phyloP scores from a whole-genome alignment of 805 yeast genomes.

The Yamadazyma nakazawae region DNA sequence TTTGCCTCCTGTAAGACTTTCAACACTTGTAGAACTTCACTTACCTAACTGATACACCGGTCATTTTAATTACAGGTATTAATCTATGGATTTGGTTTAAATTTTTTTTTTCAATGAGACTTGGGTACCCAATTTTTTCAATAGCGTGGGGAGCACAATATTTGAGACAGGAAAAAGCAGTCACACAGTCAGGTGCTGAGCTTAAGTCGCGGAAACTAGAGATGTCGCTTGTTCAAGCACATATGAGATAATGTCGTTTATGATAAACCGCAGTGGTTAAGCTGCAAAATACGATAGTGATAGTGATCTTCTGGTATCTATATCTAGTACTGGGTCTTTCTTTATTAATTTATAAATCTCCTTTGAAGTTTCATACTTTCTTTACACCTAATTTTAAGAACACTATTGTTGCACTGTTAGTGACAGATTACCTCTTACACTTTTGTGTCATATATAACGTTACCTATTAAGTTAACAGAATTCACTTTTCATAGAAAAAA shows the following conservation, averaged over 20 bases:
- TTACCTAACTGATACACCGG: constrained; percentile 98
- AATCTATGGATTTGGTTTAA: constrained; percentile 9
- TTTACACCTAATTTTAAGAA: too few relatives aligned
- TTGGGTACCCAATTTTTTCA: constrained; percentile 4
- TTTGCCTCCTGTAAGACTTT: background rate
- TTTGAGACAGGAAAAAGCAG: constrained; percentile 17
- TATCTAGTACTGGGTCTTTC: too few relatives aligned
- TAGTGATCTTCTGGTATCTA: too few relatives aligned
- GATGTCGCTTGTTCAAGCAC: background rate
- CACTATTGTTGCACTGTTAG: too few relatives aligned
- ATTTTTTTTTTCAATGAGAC: constrained; percentile 16
- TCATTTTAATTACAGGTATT: constrained; percentile 56
- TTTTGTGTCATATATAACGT: too few relatives aligned
- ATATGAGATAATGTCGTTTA: background rate
- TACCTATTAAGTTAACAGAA: too few relatives aligned
- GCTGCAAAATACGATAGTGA: too few relatives aligned
- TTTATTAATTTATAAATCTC: too few relatives aligned
- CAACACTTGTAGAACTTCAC: constrained; percentile 31
- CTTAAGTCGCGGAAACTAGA: background rate
- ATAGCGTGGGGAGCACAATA: constrained; percentile 5
- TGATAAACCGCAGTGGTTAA: too few relatives aligned
- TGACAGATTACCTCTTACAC: too few relatives aligned
- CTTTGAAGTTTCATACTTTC: too few relatives aligned
- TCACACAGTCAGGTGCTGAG: constrained; percentile 26
- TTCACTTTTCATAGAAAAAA: too few relatives aligned